Base-by-base conservation (phyloP, 805 yeast genomes). In the Yarrowia phangngaensis region DNA sequence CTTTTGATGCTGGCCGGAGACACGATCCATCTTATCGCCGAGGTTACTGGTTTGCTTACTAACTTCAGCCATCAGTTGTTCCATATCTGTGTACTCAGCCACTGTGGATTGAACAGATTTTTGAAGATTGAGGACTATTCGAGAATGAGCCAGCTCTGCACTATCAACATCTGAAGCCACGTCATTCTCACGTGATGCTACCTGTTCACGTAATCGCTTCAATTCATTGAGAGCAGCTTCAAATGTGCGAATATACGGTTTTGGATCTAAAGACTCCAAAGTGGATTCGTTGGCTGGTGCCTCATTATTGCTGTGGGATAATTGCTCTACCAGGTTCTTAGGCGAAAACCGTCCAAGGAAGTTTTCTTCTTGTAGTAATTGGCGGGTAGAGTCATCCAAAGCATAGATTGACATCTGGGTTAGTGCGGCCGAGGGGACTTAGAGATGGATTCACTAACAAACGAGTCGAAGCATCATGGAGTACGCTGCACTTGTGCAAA, bases 241-340 rank as follows among this genome's bases (percentile, higher is more conserved):
- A 63, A 92, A 89, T 0, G 95, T 86, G 56, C 96, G 76, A 36
- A 90, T 90, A 61, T 85, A 92, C 2, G 97, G 97, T 59, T 86
- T 87, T 1, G 97, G 96, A 60, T 92, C 96, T 49, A 87, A 65
- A 9, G 67, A 64, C 55, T 54, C 59, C 22, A 51, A 58, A 16
- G 53, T 51, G 24, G 59, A 31, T 26, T 45, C 50, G 32, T 31
- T 19, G 40, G 26, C 38, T 5, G 32, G 29, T 33, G 32, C 28
- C 16, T 15, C 31, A 4, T 49, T 24, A 20, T 23, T 31, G 14
- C 24, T 33, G 34, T 31, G 35, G 12, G 36, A 28, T 55, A 89
- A 68, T 58, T 78, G 82, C 60, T 88, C 92, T 20, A 88, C 78
- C 63, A 88, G 86, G 50, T 85, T 90, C 53, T 81, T 75, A 2